Percentiles rank a stretch among this genome's conserved stretches.
Conservation (phyloP, 116 monocot species). For the Posidonia oceanica region DNA sequence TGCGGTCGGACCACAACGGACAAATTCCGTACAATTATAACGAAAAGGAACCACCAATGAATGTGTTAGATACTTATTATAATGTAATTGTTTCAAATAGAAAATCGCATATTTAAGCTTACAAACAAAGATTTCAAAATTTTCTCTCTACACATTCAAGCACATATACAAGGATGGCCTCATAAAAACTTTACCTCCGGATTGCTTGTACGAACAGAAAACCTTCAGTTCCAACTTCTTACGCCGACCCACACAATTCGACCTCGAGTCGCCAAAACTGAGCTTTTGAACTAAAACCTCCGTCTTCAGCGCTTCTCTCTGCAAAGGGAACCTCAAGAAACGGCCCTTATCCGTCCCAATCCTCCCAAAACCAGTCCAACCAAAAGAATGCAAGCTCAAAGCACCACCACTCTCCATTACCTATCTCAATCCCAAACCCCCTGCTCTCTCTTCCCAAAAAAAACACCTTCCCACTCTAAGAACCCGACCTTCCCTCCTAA, state of each 20-base stretch:
- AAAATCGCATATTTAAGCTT: too few relatives aligned
- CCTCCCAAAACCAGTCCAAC: slow-evolving; percentile 11
- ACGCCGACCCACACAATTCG: not conserved
- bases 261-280: not conserved
- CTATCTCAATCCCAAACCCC: not conserved
- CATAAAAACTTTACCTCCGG: slow-evolving; percentile 11
- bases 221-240: not conserved
- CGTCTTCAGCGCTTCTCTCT: slow-evolving; percentile 3
- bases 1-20: too few relatives aligned
- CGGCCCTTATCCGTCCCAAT: not conserved
- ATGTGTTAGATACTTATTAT: too few relatives aligned
- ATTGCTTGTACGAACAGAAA: slow-evolving; percentile 11
- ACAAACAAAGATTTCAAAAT: not conserved
- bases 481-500: not conserved
- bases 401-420: slow-evolving; percentile 16
- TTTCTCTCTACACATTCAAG: not conserved
- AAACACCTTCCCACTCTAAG: not conserved
- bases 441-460: not conserved
- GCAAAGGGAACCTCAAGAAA: slow-evolving; percentile 2
- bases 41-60: too few relatives aligned
- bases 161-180: not conserved
- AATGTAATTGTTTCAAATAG: too few relatives aligned
- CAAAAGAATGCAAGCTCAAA: slow-evolving; percentile 15
- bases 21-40: too few relatives aligned
- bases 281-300: not conserved